A percentile compares a stretch with the other conserved stretches of the same genome.
Conservation (phyloP, 2,329 filamentous ascomycete genomes). For the Botrytis sinoallii region DNA sequence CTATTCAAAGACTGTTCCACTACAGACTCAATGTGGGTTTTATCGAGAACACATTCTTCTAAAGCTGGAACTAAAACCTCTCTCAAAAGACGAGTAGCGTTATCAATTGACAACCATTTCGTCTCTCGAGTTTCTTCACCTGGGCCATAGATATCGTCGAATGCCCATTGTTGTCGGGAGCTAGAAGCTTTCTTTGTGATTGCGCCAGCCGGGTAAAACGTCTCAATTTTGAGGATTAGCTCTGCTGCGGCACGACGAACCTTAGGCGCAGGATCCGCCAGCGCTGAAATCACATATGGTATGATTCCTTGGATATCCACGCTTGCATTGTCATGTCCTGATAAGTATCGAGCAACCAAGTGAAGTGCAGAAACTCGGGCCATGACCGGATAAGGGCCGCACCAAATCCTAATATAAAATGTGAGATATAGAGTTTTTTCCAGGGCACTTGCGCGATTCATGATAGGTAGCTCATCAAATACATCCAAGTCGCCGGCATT, state of each 20-base stretch:
- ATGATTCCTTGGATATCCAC: conserved; percentile 74
- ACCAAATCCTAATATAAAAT: conserved; percentile 75
- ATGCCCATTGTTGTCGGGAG: conserved; percentile 52
- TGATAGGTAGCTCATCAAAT: conserved; percentile 50
- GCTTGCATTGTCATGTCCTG: conserved; percentile 46
- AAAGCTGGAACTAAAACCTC: conserved; percentile 69
- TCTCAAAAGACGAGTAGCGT: conserved; percentile 59
- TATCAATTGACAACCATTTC: conserved; percentile 56
- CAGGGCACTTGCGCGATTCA: conserved; percentile 53
- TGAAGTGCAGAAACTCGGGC: conserved; percentile 68
- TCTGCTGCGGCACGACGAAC: conserved; percentile 74
- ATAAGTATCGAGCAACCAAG: conserved; percentile 57
- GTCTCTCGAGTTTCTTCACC: conserved; percentile 46
- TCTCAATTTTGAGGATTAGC: conserved; percentile 56
- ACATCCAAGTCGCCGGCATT: conserved; percentile 40
- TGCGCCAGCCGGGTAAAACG: conserved; percentile 45
- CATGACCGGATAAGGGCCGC: conserved; percentile 64
- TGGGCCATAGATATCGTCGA: conserved; percentile 62
- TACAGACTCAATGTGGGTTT: conserved; percentile 63
- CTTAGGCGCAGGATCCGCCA: conserved; percentile 71
- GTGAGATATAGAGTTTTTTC: conserved; percentile 66
- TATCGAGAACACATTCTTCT: conserved; percentile 83
- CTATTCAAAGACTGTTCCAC: conserved; percentile 61
- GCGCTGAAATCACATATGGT: conserved; percentile 74
- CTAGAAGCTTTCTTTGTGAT: conserved; percentile 41